These are phyloP conservation scores for Claviceps fusiformis DNA, from an alignment of 2,329 filamentous ascomycete genomes.

Conservation along the genomic window DNA sequence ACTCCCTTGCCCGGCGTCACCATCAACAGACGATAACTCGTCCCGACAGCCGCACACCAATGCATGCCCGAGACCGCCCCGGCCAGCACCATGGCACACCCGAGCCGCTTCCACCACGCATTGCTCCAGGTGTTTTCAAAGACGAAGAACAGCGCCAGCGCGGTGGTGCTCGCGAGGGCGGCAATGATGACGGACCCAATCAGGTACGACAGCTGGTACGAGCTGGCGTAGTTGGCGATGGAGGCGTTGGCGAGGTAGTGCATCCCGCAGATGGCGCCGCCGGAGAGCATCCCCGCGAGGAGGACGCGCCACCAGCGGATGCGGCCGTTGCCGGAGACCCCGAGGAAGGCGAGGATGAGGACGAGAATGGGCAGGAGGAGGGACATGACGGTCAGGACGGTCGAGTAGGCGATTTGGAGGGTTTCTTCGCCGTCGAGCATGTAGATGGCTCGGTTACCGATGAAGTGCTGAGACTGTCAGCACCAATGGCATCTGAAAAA, in stretches of 20 bases:
- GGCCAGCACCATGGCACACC: conserved; percentile 55
- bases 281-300: conserved; percentile 53
- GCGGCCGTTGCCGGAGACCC: conserved; percentile 45
- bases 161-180: conserved; percentile 52
- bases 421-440: conserved; percentile 46
- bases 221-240: conserved; percentile 59
- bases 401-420: conserved; percentile 60
- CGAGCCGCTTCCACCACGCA: conserved; percentile 58
- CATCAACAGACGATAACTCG: conserved; percentile 44
- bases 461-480: conserved; percentile 23
- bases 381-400: conserved; percentile 57
- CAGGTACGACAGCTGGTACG: conserved; percentile 45
- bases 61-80: conserved; percentile 76
- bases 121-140: conserved; percentile 63
- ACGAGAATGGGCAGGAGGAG: conserved; percentile 67
- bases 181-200: conserved; percentile 58
- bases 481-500: too few species aligned
- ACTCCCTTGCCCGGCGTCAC: conserved; percentile 15
- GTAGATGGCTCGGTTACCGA: conserved; percentile 65
- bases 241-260: conserved; percentile 73
- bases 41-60: conserved; percentile 64
- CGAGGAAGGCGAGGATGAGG: conserved; percentile 58
- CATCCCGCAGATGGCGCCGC: conserved; percentile 69
- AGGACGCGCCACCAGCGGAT: conserved; percentile 43
- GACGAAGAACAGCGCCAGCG: conserved; percentile 63